Base-by-base conservation (phyloP, 257 asterid genomes). In the Plectranthus barbatus region DNA sequence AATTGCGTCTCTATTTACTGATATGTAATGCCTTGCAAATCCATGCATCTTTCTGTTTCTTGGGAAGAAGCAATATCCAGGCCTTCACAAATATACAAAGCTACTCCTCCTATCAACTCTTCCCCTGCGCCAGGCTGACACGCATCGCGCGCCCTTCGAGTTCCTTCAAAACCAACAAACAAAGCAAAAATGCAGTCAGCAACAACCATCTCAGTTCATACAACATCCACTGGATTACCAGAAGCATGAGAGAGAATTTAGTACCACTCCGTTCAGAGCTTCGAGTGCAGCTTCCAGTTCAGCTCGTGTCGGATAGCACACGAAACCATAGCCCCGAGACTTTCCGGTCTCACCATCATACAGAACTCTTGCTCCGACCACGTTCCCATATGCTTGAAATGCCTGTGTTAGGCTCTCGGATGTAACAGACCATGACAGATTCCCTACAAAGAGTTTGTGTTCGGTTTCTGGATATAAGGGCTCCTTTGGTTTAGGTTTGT, bases 321-420 rank as follows among this genome's bases (percentile, higher is more conserved):
- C 96, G 46, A 92, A 92, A 0, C 99, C 99, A 34, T 92, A 92
- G 49, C 97, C 99, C 39, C 97, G 94, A 7, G 97, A 92, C 48
- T 76, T 77, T 44, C 96, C 95, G 0, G 95, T 86, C 67, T 86
- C 96, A 0, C 96, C 95, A 56, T 88, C 88, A 4, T 84, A 88
- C 11, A 90, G 62, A 61, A 90, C 97, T 54, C 99, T 78, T 0
- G 96, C 97, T 44, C 96, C 95, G 0, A 86, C 88, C 56, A 89
- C 82, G 19, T 71, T 75, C 10, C 96, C 97, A 15, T 71, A 78
- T 47, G 76, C 79, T 78, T 72, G 81, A 78, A 92, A 92, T 14
- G 90, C 95, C 56, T 75, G 66, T 17, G 80, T 71, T 65, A 92
- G 73, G 6, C 41, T 71, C 3, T 92, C 97, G 7, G 97, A 84